Percentiles rank a stretch among this genome's conserved stretches.
Conservation (phyloP, 345 rosid genomes). For the Salix viminalis region DNA sequence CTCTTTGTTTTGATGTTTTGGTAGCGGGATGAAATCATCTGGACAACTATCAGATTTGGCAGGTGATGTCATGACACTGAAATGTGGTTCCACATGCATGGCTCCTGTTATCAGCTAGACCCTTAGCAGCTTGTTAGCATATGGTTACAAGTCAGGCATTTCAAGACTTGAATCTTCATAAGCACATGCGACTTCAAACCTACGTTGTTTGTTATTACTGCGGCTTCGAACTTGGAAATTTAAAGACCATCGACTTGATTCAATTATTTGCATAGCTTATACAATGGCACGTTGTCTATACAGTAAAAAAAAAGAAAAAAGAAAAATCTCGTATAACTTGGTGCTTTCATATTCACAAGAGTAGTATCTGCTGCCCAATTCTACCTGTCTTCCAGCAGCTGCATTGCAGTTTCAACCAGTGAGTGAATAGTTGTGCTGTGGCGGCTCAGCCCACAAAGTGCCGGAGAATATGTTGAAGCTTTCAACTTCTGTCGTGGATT, state of each 20-base stretch:
- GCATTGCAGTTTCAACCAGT: constrained; percentile 41
- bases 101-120: neutral
- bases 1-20: neutral
- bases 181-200: neutral
- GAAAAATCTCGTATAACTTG: neutral
- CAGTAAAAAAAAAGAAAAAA: neutral
- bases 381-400: neutral
- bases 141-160: neutral
- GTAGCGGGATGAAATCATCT: neutral
- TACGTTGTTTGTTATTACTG: neutral
- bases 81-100: neutral
- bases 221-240: neutral
- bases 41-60: neutral
- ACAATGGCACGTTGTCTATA: neutral
- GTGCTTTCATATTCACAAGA: neutral
- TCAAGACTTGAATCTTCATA: neutral
- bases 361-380: neutral
- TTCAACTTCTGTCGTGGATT: constrained; percentile 75
- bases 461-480: constrained; percentile 78
- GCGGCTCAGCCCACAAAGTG: constrained; percentile 59
- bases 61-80: neutral
- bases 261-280: neutral
- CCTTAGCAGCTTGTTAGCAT: neutral
- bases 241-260: neutral
- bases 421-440: constrained; percentile 59